Conservation (phyloP, 2,329 filamentous ascomycete species). For the Lasiodiplodia gonubiensis region DNA sequence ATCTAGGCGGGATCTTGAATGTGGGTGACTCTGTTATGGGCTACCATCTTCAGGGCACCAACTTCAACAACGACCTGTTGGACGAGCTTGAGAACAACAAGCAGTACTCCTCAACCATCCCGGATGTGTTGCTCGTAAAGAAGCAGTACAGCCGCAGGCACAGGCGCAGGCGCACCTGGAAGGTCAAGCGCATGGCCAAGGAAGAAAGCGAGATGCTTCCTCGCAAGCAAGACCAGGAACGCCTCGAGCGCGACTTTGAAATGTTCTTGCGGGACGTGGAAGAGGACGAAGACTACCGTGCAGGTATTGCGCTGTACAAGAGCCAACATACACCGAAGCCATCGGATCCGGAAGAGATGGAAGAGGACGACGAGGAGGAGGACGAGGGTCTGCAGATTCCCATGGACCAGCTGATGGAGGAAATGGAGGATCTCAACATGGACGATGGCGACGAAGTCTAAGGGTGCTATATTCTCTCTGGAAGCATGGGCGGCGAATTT, state of each 20-base stretch:
- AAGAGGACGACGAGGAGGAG: constrained; percentile 59
- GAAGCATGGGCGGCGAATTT: background rate
- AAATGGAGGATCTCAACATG: constrained; percentile 88
- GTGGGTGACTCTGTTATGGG: constrained; percentile 92
- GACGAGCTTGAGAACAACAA: constrained; percentile 81
- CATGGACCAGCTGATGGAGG: constrained; percentile 74
- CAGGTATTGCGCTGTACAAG: constrained; percentile 87
- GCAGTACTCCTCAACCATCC: constrained; percentile 77
- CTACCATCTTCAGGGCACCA: constrained; percentile 87
- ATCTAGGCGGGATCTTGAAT: constrained; percentile 83
- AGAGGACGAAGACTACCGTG: constrained; percentile 86
- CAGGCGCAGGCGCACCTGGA: constrained; percentile 84
- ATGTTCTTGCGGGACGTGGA: constrained; percentile 97
- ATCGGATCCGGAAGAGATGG: constrained; percentile 70
- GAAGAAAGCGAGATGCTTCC: constrained; percentile 88
- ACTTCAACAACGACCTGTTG: constrained; percentile 88
- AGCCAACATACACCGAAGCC: constrained; percentile 63
- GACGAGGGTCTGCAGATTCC: constrained; percentile 59
- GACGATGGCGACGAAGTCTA: constrained; percentile 52
- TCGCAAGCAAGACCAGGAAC: constrained; percentile 85
- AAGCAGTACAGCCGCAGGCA: constrained; percentile 89
- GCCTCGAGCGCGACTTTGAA: constrained; percentile 92
- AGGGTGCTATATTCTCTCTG: background rate
- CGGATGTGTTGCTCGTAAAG: constrained; percentile 95
- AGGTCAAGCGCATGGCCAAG: constrained; percentile 88